Percentiles rank a stretch among this genome's conserved stretches.
These are phyloP conservation scores for Yarrowia porcina DNA, from an alignment of 805 yeast genomes.

Conservation along the genomic window DNA sequence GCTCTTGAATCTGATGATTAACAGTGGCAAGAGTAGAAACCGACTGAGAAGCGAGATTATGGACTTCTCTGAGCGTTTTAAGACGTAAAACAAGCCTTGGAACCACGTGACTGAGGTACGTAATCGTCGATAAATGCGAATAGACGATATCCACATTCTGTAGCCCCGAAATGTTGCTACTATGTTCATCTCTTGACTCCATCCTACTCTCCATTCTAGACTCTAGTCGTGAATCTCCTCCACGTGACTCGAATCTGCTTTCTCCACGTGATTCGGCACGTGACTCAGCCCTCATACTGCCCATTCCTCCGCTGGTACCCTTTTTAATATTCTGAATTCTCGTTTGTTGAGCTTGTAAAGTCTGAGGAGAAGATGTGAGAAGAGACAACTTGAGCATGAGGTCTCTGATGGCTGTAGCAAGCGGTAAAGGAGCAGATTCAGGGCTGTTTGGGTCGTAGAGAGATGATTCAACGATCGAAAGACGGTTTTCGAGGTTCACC, in stretches of 20 bases:
- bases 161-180: too few species aligned
- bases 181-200: background rate
- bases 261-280: slow-evolving; percentile 19
- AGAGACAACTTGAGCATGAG: slow-evolving; percentile 17
- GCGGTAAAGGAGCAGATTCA: background rate
- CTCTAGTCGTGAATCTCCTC: background rate
- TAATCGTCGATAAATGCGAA: background rate
- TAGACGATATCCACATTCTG: slow-evolving; percentile 2
- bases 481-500: background rate
- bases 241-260: background rate
- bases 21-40: background rate
- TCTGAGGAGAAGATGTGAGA: slow-evolving; percentile 7
- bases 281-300: background rate
- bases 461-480: background rate
- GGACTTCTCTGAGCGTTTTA: background rate
- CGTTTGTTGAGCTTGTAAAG: background rate
- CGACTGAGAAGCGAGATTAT: background rate
- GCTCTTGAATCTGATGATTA: background rate
- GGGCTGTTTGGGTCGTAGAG: slow-evolving; percentile 6
- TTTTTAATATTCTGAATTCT: background rate
- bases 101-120: slow-evolving; percentile 15
- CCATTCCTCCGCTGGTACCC: background rate
- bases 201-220: background rate
- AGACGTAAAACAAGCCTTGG: background rate
- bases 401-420: background rate